phyloP scores from a whole-genome alignment of 1,284 basidiomycete genomes.

The Puccinia triticina region DNA sequence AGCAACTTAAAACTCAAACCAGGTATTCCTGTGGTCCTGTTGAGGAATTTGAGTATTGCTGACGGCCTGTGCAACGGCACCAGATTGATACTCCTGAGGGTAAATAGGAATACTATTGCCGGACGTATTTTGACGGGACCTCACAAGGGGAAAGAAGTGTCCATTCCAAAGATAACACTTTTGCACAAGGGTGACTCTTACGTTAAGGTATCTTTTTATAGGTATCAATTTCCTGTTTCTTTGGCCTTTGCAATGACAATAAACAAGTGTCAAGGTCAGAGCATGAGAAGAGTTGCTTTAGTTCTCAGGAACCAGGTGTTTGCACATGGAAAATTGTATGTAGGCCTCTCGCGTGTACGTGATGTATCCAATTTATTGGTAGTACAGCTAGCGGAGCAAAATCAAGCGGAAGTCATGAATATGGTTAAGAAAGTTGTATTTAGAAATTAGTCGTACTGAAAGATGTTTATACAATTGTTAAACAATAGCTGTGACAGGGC shows the following conservation, averaged over 20 bases:
- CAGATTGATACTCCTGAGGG: background rate
- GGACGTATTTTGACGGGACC: background rate
- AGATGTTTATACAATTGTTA: too few species aligned
- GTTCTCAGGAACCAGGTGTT: background rate
- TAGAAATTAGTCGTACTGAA: too few species aligned
- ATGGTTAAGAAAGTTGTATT: too few species aligned
- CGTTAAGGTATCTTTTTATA: background rate
- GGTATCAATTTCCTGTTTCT: conserved; percentile 61
- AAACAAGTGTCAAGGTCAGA: conserved; percentile 65
- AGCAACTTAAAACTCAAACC: background rate
- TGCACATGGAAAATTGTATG: too few species aligned
- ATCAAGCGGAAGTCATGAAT: too few species aligned
- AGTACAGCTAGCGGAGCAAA: too few species aligned
- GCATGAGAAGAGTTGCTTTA: conserved; percentile 53
- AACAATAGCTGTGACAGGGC: too few species aligned
- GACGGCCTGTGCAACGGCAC: conserved; percentile 22
- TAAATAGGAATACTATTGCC: background rate
- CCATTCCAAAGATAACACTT: conserved; percentile 16
- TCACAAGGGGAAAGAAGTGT: background rate
- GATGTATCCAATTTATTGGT: background rate
- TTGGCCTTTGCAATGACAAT: conserved; percentile 63
- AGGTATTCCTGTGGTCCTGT: background rate
- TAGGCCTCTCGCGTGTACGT: background rate
- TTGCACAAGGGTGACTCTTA: background rate
- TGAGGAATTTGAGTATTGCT: background rate